These are phyloP conservation scores for Millerago galiae DNA, from an alignment of 805 yeast genomes.

Conservation along the genomic window DNA sequence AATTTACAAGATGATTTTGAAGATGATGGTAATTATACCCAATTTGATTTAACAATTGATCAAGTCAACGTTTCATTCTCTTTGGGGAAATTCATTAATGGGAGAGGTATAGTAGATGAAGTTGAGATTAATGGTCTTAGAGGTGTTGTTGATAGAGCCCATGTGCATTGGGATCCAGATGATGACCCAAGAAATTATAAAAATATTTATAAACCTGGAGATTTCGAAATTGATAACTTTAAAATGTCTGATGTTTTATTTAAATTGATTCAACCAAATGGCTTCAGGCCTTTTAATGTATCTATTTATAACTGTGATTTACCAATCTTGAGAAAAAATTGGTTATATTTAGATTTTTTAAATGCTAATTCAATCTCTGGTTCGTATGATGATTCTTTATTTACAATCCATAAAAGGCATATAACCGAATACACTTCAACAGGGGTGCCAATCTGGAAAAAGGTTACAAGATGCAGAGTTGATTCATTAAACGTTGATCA, in stretches of 20 bases:
- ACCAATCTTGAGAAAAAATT: conserved; percentile 77
- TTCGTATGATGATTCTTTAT: conserved; percentile 85
- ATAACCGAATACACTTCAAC: conserved; percentile 6
- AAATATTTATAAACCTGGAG: conserved; percentile 74
- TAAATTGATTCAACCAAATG: conserved; percentile 73
- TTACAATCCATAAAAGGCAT: conserved; percentile 82
- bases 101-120: conserved; percentile 78
- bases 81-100: conserved; percentile 82
- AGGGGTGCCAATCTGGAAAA: conserved; percentile 34
- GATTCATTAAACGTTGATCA: conserved; percentile 87
- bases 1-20: conserved; percentile 23
- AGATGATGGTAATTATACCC: conserved; percentile 95
- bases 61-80: conserved; percentile 76
- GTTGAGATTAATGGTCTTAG: conserved; percentile 78
- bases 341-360: conserved; percentile 85
- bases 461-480: conserved; percentile 72
- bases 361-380: conserved; percentile 86
- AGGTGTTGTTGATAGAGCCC: conserved; percentile 89
- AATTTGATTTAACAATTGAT: conserved; percentile 86
- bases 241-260: conserved; percentile 80
- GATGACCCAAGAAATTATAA: conserved; percentile 81
- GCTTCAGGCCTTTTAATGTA: conserved; percentile 77
- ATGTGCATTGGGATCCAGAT: conserved; percentile 73
- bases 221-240: conserved; percentile 83
- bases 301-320: conserved; percentile 84